phyloP scores from a whole-genome alignment of 768 basidiomycete species.

The Hericium erinaceus region DNA sequence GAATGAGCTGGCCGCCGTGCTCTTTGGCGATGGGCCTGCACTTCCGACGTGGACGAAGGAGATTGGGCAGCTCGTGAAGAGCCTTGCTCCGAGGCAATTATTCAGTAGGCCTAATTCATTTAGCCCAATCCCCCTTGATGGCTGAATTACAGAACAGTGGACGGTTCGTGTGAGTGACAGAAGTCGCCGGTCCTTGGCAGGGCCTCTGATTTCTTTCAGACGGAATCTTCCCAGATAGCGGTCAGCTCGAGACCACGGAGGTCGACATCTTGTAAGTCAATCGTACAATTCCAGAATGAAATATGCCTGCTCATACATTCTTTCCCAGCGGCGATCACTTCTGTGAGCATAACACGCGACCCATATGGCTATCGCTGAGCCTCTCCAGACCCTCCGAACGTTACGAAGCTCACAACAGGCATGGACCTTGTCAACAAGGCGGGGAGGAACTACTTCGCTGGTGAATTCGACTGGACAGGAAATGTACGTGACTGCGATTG shows the following conservation, averaged over 20 bases:
- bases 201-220: background rate
- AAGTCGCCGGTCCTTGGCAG: background rate
- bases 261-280: background rate
- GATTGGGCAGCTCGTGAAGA: constrained; percentile 17
- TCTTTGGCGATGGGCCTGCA: constrained; percentile 16
- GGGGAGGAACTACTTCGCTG: constrained; percentile 16
- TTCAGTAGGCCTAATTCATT: constrained; percentile 6
- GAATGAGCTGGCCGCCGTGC: constrained; percentile 16
- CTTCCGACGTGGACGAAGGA: constrained; percentile 18
- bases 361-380: background rate
- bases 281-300: background rate
- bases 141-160: background rate
- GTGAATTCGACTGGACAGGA: constrained; percentile 20
- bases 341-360: background rate
- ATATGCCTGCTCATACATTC: background rate
- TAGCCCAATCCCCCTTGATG: background rate
- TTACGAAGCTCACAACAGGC: constrained; percentile 11
- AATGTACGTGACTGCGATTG: constrained; percentile 7
- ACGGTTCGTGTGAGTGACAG: background rate
- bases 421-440: constrained; percentile 8
- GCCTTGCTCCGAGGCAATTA: constrained; percentile 20
- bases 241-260: background rate
- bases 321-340: background rate
- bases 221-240: background rate
- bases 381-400: constrained; percentile 12